Evolutionary conservation across 371 early-diverging fungal genomes (phyloP).

Genomic region (Capillidium heterosporum): DNA sequence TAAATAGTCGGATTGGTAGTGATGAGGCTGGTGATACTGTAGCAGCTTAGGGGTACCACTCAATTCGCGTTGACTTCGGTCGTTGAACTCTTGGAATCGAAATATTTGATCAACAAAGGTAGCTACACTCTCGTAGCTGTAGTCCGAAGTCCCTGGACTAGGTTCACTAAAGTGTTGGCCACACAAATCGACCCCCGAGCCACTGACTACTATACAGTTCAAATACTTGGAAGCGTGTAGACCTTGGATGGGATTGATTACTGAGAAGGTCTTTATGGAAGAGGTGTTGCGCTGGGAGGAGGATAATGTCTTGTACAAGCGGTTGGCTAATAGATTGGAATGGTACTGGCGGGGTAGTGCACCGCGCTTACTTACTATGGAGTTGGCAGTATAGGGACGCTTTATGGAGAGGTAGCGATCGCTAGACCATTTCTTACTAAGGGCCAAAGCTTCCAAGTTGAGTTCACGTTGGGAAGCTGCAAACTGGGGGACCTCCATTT

Average conservation of each 20-base stretch:
- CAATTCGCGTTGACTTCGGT: neutral
- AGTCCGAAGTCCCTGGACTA: neutral
- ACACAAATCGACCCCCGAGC: neutral
- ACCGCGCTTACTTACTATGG: slow-evolving; percentile 81
- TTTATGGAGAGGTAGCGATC: slow-evolving; percentile 63
- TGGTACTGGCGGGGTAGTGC: slow-evolving; percentile 46
- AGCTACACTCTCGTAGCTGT: neutral
- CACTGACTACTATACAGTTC: neutral
- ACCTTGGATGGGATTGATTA: neutral
- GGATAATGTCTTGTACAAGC: slow-evolving; percentile 77
- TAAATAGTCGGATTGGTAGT: neutral
- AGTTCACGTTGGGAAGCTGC: no score
- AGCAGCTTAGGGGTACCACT: neutral
- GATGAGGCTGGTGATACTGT: neutral
- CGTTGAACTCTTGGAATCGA: neutral
- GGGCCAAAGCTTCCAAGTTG: neutral
- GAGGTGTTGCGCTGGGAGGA: slow-evolving; percentile 16
- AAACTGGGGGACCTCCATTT: no score
- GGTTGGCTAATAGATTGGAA: slow-evolving; percentile 75
- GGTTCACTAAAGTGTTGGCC: neutral
- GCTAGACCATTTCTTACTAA: slow-evolving; percentile 80
- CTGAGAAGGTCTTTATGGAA: neutral
- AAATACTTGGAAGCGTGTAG: neutral
- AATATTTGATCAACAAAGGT: neutral
- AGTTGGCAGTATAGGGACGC: slow-evolving; percentile 81